Evolutionary conservation across 2,329 filamentous ascomycete genomes (phyloP).

Genomic region (Pestalotiopsis sp.): DNA sequence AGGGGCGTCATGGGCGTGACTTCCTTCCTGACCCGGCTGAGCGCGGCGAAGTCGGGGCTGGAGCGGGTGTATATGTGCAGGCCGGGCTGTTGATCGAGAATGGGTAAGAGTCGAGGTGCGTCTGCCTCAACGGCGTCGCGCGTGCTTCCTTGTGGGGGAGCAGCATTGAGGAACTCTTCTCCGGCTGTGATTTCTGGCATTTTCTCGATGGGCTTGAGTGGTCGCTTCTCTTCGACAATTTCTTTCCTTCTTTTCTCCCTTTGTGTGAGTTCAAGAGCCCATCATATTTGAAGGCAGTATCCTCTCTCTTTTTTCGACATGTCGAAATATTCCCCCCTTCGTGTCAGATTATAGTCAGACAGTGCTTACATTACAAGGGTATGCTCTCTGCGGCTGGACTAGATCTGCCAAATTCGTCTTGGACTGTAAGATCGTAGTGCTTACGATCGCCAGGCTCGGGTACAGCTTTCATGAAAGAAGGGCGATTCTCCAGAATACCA

Average conservation of each 20-base stretch:
- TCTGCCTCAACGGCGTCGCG: not conserved
- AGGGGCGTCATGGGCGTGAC: not conserved
- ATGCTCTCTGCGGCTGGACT: no score
- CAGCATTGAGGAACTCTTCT: not conserved
- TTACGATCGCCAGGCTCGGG: not conserved
- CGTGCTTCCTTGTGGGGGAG: not conserved
- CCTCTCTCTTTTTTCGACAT: not conserved
- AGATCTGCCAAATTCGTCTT: not conserved
- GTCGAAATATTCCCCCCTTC: not conserved
- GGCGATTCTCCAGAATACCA: not conserved
- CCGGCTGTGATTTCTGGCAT: conserved; percentile 5
- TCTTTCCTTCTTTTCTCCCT: not conserved
- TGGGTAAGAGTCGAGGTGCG: not conserved
- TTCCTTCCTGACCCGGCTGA: not conserved
- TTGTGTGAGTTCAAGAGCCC: no score
- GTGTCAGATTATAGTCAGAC: no score
- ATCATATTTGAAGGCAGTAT: no score
- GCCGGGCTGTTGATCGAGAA: not conserved
- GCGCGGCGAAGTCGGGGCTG: not conserved
- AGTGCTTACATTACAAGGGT: no score
- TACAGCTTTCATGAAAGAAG: not conserved
- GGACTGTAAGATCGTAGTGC: not conserved
- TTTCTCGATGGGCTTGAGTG: not conserved
- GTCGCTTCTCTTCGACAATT: no score
- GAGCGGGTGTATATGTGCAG: conserved; percentile 3